phyloP scores from a whole-genome alignment of 2,329 filamentous ascomycete genomes.

The Aspergillus hiratsukae region DNA sequence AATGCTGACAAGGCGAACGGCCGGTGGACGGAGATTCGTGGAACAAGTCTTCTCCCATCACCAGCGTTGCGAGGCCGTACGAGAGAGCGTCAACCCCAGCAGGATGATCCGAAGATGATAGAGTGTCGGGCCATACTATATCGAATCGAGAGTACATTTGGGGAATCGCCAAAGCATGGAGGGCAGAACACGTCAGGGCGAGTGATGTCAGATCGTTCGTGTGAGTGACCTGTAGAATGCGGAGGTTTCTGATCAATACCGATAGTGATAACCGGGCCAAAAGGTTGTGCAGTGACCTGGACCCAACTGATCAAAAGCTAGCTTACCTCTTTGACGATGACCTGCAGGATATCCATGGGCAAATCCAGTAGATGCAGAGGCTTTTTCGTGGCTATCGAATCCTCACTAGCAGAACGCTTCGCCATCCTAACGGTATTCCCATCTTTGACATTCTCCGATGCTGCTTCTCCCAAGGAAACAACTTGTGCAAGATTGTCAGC shows the following conservation, averaged over 20 bases:
- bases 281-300: too few species aligned
- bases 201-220: slow-evolving; percentile 78
- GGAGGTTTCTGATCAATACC: not conserved
- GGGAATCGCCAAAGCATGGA: slow-evolving; percentile 70
- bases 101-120: slow-evolving; percentile 59
- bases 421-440: not conserved
- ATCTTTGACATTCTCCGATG: not conserved
- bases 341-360: slow-evolving; percentile 70
- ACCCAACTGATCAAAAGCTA: not conserved
- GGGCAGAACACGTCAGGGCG: slow-evolving; percentile 70
- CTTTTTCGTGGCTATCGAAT: slow-evolving; percentile 30
- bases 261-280: too few species aligned
- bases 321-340: slow-evolving; percentile 71
- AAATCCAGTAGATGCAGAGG: slow-evolving; percentile 67
- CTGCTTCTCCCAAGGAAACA: not conserved
- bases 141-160: slow-evolving; percentile 82
- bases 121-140: slow-evolving; percentile 79
- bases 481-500: not conserved
- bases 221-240: slow-evolving; percentile 61
- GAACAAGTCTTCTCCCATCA: slow-evolving; percentile 65
- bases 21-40: slow-evolving; percentile 43
- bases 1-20: slow-evolving; percentile 23
- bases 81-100: slow-evolving; percentile 77
- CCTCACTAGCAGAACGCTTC: not conserved
- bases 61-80: slow-evolving; percentile 74